Conservation (phyloP, 495 filamentous ascomycete genomes). For the Aspergillus diversus region DNA sequence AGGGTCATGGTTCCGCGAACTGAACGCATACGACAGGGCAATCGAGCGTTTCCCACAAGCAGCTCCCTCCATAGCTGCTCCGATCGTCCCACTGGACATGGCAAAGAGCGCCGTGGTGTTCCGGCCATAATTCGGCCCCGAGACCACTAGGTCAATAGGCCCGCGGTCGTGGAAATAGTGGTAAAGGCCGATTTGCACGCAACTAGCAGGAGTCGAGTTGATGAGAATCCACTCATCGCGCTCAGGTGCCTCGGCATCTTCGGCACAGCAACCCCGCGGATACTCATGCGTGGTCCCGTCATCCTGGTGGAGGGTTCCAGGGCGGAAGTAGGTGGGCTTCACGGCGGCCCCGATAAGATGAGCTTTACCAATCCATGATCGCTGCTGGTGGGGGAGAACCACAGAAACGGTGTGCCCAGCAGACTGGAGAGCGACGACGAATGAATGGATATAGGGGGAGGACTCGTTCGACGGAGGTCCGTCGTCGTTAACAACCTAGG, state of each 20-base stretch:
- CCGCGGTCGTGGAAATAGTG: slow-evolving; percentile 82
- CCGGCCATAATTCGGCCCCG: slow-evolving; percentile 91
- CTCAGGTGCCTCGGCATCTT: slow-evolving; percentile 60
- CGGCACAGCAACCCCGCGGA: slow-evolving; percentile 56
- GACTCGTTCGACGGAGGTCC: slow-evolving; percentile 89
- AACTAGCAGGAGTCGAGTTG: slow-evolving; percentile 84
- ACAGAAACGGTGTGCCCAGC: slow-evolving; percentile 86
- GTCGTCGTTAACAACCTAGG: slow-evolving; percentile 88
- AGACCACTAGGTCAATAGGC: slow-evolving; percentile 82
- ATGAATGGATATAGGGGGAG: slow-evolving; percentile 89
- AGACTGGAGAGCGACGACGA: slow-evolving; percentile 75
- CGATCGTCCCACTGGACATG: slow-evolving; percentile 86
- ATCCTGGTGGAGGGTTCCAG: slow-evolving; percentile 62
- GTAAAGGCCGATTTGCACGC: slow-evolving; percentile 85
- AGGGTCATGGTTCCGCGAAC: slow-evolving; percentile 76
- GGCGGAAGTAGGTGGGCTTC: slow-evolving; percentile 86
- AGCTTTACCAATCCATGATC: slow-evolving; percentile 97
- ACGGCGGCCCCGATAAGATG: slow-evolving; percentile 87
- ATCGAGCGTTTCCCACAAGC: slow-evolving; percentile 76
- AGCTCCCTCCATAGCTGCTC: slow-evolving; percentile 91
- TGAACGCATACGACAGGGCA: slow-evolving; percentile 88
- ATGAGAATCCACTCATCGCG: slow-evolving; percentile 93
- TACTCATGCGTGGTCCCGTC: slow-evolving; percentile 68
- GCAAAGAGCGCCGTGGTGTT: slow-evolving; percentile 93
- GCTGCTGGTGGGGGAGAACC: slow-evolving; percentile 85